phyloP scores from a whole-genome alignment of 345 rosid genomes.

The Bruguiera gymnorhiza region DNA sequence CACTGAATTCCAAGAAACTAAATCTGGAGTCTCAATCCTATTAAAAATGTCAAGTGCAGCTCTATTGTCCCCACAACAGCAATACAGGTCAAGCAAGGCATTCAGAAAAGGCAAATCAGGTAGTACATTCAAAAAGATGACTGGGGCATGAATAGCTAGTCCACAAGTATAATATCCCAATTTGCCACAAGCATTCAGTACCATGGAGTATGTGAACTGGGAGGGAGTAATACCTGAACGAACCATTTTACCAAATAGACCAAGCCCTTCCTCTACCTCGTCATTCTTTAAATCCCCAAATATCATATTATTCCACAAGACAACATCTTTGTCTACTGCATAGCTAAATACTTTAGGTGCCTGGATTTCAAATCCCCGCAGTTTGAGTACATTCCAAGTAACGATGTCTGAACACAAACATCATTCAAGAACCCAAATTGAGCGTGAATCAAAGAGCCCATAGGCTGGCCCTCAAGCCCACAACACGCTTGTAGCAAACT shows the following conservation, averaged over 20 bases:
- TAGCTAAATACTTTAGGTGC: constrained; percentile 44
- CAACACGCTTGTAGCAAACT: constrained; percentile 65
- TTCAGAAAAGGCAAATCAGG: constrained; percentile 65
- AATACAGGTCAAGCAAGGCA: constrained; percentile 83
- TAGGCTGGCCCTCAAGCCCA: constrained; percentile 40
- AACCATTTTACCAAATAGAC: constrained; percentile 48
- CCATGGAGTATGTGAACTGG: constrained; percentile 65
- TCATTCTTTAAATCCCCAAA: constrained; percentile 64
- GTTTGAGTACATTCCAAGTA: constrained; percentile 68
- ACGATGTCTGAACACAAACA: constrained; percentile 63
- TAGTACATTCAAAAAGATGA: constrained; percentile 32
- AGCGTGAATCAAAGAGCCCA: constrained; percentile 54
- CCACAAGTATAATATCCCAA: constrained; percentile 45
- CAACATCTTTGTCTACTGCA: constrained; percentile 52
- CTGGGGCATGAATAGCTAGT: constrained; percentile 48
- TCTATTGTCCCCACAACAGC: constrained; percentile 49
- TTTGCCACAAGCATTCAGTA: constrained; percentile 64
- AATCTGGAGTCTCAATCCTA: constrained; percentile 42
- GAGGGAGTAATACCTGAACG: constrained; percentile 50
- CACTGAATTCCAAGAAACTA: constrained; percentile 86
- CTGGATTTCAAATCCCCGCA: constrained; percentile 58
- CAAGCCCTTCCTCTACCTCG: constrained; percentile 42
- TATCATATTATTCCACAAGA: constrained; percentile 77
- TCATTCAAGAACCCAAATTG: constrained; percentile 45
- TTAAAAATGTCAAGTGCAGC: constrained; percentile 46